A percentile compares a stretch with the other conserved stretches of the same genome.
These are phyloP conservation scores for Penicillium brasilianum DNA, from an alignment of 2,329 filamentous ascomycete species.

Conservation along the genomic window DNA sequence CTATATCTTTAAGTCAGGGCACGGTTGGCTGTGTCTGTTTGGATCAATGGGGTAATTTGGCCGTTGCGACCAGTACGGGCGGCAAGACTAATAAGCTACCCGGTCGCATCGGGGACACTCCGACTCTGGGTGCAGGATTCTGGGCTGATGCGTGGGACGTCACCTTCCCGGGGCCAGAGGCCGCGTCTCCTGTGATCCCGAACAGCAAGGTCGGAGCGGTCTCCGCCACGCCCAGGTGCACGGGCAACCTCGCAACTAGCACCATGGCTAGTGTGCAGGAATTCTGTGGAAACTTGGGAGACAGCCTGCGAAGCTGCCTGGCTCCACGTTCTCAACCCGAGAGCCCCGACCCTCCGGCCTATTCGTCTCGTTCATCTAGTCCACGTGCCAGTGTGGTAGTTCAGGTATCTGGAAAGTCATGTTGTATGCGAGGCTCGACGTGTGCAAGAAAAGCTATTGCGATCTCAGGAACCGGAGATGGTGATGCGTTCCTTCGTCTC, in stretches of 20 bases:
- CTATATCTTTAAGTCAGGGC: constrained; percentile 69
- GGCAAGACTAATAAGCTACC: constrained; percentile 89
- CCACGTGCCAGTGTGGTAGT: constrained; percentile 10
- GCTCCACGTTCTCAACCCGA: constrained; percentile 8
- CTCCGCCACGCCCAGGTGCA: neutral
- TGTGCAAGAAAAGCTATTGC: constrained; percentile 53
- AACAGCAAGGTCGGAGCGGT: neutral
- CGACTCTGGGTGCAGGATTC: constrained; percentile 80
- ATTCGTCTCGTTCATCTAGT: constrained; percentile 8
- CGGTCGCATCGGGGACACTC: constrained; percentile 84
- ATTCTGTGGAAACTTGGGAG: constrained; percentile 4
- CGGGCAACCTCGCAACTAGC: neutral
- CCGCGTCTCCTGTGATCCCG: neutral
- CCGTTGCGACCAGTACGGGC: constrained; percentile 69
- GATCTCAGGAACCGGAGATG: constrained; percentile 82
- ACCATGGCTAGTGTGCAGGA: neutral
- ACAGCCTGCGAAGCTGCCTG: constrained; percentile 26
- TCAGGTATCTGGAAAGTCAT: neutral
- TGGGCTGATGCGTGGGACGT: constrained; percentile 84
- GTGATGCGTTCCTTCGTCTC: constrained; percentile 80
- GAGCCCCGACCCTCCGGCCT: neutral
- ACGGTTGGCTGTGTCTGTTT: constrained; percentile 84
- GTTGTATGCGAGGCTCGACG: constrained; percentile 1
- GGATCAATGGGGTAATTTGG: constrained; percentile 75
- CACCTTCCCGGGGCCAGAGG: neutral